Percentiles rank a stretch among this genome's conserved stretches.
phyloP scores from a whole-genome alignment of 2,329 filamentous ascomycete species.

The Nemania sp. region DNA sequence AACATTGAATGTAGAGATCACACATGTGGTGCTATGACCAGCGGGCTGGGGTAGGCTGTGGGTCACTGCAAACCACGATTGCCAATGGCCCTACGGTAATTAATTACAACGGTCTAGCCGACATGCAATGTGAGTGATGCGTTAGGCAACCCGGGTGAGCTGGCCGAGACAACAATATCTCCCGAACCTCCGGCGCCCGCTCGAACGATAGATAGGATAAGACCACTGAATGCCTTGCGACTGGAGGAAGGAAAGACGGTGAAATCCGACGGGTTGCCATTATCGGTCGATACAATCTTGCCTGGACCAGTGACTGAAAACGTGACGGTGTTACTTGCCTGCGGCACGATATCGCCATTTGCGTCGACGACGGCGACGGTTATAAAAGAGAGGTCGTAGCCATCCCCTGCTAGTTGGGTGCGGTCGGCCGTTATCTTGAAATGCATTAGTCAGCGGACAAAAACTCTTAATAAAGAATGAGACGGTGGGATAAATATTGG shows the following conservation, averaged over 20 bases:
- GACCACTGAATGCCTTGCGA: conserved; percentile 48
- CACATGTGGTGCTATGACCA: no score
- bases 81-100: no score
- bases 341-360: conserved; percentile 49
- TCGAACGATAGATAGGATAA: conserved; percentile 47
- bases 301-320: conserved; percentile 51
- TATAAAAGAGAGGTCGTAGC: conserved; percentile 53
- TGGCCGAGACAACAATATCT: conserved; percentile 32
- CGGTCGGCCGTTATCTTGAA: conserved; percentile 45
- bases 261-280: conserved; percentile 54
- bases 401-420: conserved; percentile 45
- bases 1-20: no score
- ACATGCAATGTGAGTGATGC: conserved; percentile 26
- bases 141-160: conserved; percentile 27
- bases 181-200: conserved; percentile 35
- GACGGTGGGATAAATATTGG: no score
- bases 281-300: conserved; percentile 55
- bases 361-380: conserved; percentile 51
- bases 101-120: not conserved
- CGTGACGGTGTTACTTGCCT: conserved; percentile 47
- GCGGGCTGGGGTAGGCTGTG: no score
- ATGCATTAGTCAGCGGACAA: conserved; percentile 3
- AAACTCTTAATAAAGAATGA: not conserved
- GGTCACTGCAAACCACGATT: no score
- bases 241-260: conserved; percentile 46